Evolutionary conservation across 345 rosid species (phyloP).

Genomic region (Lumnitzera racemosa): DNA sequence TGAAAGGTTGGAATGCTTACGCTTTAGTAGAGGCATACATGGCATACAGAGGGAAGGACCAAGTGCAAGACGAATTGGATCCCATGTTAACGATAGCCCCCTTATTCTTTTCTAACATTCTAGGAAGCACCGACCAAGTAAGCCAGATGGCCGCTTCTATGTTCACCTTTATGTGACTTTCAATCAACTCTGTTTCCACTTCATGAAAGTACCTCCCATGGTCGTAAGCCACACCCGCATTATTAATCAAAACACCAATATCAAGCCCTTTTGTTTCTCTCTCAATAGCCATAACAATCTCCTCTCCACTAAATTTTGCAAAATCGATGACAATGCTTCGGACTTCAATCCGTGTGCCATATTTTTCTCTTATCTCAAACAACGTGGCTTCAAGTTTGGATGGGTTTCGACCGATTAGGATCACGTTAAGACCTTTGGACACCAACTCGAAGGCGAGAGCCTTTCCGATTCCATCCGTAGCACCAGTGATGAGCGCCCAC

Average conservation of each 20-base stretch:
- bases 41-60: constrained; percentile 25
- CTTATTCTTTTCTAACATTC: constrained; percentile 38
- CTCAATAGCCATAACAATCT: constrained; percentile 12
- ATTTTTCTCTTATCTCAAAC: constrained; percentile 9
- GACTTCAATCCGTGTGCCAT: constrained; percentile 1
- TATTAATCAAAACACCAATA: constrained; percentile 33
- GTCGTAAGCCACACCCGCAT: constrained; percentile 26
- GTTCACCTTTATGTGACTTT: constrained; percentile 35
- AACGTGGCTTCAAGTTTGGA: constrained; percentile 22
- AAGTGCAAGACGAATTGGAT: constrained; percentile 27
- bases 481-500: constrained; percentile 45
- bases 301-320: constrained; percentile 12
- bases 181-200: constrained; percentile 23
- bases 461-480: constrained; percentile 44
- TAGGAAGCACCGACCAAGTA: constrained; percentile 23
- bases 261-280: constrained; percentile 28
- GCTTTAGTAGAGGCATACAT: constrained; percentile 39
- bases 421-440: constrained; percentile 29
- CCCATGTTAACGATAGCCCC: constrained; percentile 45
- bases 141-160: constrained; percentile 29
- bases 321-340: constrained; percentile 24
- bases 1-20: constrained; percentile 15
- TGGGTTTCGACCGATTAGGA: constrained; percentile 33
- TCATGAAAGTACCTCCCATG: constrained; percentile 31
- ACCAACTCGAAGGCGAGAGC: constrained; percentile 36